Conservation (phyloP, 2,329 filamentous ascomycete species). For the Fusarium fracticaudum region DNA sequence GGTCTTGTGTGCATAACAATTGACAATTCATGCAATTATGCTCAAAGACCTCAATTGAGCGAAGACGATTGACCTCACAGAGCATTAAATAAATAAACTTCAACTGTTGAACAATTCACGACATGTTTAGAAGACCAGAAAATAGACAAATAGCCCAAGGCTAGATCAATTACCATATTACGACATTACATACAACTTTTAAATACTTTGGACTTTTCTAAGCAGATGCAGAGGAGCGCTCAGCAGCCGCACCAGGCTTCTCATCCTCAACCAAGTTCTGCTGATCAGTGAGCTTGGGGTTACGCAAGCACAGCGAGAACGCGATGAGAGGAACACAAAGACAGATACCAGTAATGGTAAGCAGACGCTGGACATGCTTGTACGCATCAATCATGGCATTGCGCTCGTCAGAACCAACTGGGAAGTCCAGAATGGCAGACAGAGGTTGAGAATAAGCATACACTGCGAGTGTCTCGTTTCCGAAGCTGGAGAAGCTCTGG, state of each 20-base stretch:
- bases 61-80: too few relatives aligned
- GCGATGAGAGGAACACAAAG: conserved; percentile 59
- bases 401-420: conserved; percentile 56
- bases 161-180: conserved; percentile 20
- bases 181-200: conserved; percentile 4
- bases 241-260: conserved; percentile 21
- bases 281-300: conserved; percentile 57
- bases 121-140: not conserved
- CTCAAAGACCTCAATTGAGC: not conserved
- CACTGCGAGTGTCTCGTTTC: conserved; percentile 51
- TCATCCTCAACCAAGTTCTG: conserved; percentile 55
- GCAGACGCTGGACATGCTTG: conserved; percentile 57
- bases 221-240: conserved; percentile 1
- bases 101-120: not conserved
- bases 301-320: conserved; percentile 54
- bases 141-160: not conserved
- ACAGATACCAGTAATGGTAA: conserved; percentile 60
- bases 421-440: conserved; percentile 45
- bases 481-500: conserved; percentile 46
- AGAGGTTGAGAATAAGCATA: conserved; percentile 52
- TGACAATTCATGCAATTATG: not conserved
- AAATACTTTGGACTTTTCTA: not conserved
- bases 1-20: not conserved
- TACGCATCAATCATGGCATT: conserved; percentile 56
- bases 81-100: not conserved